Evolutionary conservation across 169 alveolate species (phyloP).

Genomic region (Eimeria acervulina): DNA sequence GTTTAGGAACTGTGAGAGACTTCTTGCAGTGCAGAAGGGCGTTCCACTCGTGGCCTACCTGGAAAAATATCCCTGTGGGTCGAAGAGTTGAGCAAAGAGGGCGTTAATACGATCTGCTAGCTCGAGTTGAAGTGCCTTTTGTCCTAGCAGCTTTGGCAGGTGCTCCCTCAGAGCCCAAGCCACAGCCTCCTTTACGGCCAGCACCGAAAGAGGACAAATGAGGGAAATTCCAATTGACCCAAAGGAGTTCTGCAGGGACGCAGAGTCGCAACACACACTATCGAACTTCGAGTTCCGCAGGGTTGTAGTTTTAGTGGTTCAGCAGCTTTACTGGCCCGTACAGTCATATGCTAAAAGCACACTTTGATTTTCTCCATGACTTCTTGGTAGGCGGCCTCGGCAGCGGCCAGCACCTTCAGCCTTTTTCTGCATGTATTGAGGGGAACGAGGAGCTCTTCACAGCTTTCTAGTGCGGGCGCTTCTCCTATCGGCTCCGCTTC

Average conservation of each 20-base stretch:
- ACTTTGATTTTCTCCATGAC: constrained; percentile 52
- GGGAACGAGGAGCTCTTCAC: neutral
- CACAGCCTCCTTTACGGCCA: constrained; percentile 57
- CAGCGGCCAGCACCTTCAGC: constrained; percentile 24
- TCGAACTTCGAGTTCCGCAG: neutral
- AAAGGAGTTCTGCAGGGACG: constrained; percentile 8
- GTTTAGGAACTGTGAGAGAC: neutral
- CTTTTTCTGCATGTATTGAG: constrained; percentile 27
- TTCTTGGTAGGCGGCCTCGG: constrained; percentile 37
- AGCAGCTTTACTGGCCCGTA: too few relatives aligned
- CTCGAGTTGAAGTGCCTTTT: constrained; percentile 30
- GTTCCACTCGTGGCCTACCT: neutral
- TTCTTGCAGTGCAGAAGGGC: neutral
- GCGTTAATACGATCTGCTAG: constrained; percentile 70
- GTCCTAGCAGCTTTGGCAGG: constrained; percentile 27
- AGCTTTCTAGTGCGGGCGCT: neutral
- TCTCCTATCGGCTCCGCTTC: neutral
- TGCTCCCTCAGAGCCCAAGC: constrained; percentile 67
- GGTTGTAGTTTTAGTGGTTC: too few relatives aligned
- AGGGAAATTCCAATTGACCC: constrained; percentile 39
- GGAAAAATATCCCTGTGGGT: constrained; percentile 52
- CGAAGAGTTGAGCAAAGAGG: constrained; percentile 49
- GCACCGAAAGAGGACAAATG: constrained; percentile 53
- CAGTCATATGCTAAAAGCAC: too few relatives aligned
- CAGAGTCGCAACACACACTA: neutral